Conservation (phyloP, 2,329 filamentous ascomycete species). For the Pyrenophora seminiperda region DNA sequence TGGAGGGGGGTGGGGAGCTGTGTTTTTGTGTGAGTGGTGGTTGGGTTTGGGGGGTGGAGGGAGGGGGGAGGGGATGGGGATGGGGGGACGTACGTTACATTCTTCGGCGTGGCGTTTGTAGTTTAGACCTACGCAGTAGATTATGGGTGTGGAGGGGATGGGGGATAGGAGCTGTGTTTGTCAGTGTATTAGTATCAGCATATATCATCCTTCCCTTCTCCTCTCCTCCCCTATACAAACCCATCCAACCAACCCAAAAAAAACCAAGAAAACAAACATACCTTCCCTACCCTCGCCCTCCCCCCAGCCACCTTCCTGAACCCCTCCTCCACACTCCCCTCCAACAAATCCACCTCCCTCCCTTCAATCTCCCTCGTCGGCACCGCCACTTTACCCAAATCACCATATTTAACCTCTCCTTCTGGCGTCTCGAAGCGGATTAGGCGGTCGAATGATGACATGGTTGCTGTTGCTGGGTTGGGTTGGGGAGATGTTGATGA, state of each 20-base stretch:
- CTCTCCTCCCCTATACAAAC: too few relatives aligned
- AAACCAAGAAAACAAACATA: background rate
- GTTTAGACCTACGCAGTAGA: slow-evolving; percentile 45
- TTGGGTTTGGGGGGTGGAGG: background rate
- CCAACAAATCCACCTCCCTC: slow-evolving; percentile 35
- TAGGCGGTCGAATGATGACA: slow-evolving; percentile 40
- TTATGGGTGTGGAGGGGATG: slow-evolving; percentile 34
- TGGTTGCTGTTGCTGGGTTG: slow-evolving; percentile 13
- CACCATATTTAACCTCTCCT: slow-evolving; percentile 39
- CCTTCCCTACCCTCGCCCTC: slow-evolving; percentile 35
- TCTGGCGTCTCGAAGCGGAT: slow-evolving; percentile 41
- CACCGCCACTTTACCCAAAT: slow-evolving; percentile 37
- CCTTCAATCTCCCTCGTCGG: slow-evolving; percentile 41
- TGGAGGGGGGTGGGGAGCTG: slow-evolving; percentile 37
- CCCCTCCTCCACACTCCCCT: slow-evolving; percentile 36
- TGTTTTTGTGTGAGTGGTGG: background rate
- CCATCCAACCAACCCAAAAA: background rate
- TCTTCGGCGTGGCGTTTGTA: slow-evolving; percentile 45
- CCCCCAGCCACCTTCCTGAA: slow-evolving; percentile 38
- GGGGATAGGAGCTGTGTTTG: slow-evolving; percentile 33
- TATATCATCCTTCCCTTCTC: background rate
- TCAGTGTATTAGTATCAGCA: background rate
- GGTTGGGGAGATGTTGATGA: background rate
- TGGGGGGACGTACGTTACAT: slow-evolving; percentile 29
- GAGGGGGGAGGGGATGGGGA: background rate